Percentiles rank a stretch among this genome's conserved stretches.
Evolutionary conservation across 768 basidiomycete species (phyloP).

Genomic region (Lentinula lateritia): DNA sequence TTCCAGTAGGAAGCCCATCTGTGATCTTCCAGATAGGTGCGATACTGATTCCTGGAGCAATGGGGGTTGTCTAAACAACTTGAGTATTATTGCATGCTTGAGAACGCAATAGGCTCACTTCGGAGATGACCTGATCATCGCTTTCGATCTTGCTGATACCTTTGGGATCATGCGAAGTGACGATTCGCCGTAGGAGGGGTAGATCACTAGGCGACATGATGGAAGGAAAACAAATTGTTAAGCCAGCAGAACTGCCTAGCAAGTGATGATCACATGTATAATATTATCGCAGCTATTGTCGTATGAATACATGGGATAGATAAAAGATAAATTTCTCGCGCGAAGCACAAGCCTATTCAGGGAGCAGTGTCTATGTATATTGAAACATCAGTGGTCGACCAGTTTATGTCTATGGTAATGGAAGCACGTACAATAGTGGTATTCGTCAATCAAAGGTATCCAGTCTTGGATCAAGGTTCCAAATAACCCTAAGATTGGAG

Average conservation of each 20-base stretch:
- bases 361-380: conserved; percentile 31
- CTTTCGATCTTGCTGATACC: conserved; percentile 37
- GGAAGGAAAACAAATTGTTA: not conserved
- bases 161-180: conserved; percentile 40
- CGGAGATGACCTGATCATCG: conserved; percentile 20
- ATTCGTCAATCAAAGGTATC: conserved; percentile 85
- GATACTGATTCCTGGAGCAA: conserved; percentile 28
- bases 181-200: conserved; percentile 41
- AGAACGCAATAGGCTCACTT: conserved; percentile 13
- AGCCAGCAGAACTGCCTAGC: not conserved
- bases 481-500: conserved; percentile 63
- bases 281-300: not conserved
- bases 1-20: conserved; percentile 43
- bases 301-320: not conserved
- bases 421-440: conserved; percentile 76
- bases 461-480: conserved; percentile 74
- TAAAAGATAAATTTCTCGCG: not conserved
- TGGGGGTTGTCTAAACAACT: not conserved
- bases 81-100: too few relatives aligned
- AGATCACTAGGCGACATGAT: conserved; percentile 25
- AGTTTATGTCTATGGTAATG: too few relatives aligned
- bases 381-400: not conserved
- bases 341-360: conserved; percentile 19
- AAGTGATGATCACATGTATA: not conserved
- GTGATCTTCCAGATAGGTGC: conserved; percentile 45